Conservation (phyloP, 1,139 yeast genomes). For the Candida pseudocylindracea region DNA sequence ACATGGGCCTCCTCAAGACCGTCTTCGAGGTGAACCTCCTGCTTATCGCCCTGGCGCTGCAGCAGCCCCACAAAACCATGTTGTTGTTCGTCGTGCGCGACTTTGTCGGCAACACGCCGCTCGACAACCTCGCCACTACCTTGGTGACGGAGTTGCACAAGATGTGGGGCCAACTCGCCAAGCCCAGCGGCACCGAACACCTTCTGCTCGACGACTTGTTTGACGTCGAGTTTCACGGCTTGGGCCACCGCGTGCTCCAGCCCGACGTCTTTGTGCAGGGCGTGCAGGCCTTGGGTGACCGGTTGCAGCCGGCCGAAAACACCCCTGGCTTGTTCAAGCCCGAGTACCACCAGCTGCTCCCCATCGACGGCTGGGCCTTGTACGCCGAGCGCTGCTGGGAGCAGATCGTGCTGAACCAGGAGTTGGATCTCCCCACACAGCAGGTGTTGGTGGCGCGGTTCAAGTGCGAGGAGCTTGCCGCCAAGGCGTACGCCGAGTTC, state of each 20-base stretch:
- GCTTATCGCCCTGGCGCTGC: slow-evolving; percentile 31
- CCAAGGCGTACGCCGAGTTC: slow-evolving; percentile 25
- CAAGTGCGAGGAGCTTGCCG: slow-evolving; percentile 77
- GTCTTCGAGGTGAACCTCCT: slow-evolving; percentile 90
- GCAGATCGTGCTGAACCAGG: slow-evolving; percentile 81
- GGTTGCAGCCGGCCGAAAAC: slow-evolving; percentile 17
- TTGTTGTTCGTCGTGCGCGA: slow-evolving; percentile 82
- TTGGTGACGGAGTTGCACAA: slow-evolving; percentile 44
- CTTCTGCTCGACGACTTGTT: slow-evolving; percentile 51
- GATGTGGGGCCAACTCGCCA: slow-evolving; percentile 61
- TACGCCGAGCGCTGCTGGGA: slow-evolving; percentile 89
- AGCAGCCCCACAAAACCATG: slow-evolving; percentile 37
- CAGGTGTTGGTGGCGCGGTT: slow-evolving; percentile 87
- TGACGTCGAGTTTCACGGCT: slow-evolving; percentile 61
- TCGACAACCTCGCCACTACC: slow-evolving; percentile 46
- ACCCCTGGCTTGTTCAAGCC: slow-evolving; percentile 33
- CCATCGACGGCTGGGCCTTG: slow-evolving; percentile 90
- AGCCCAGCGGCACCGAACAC: slow-evolving; percentile 39
- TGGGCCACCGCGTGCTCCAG: slow-evolving; percentile 72
- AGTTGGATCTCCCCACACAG: slow-evolving; percentile 88
- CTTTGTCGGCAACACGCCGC: slow-evolving; percentile 73
- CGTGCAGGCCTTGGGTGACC: slow-evolving; percentile 40
- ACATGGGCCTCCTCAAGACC: slow-evolving; percentile 84
- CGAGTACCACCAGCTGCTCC: slow-evolving; percentile 66
- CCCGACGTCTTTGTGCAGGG: slow-evolving; percentile 48